phyloP scores from a whole-genome alignment of 1,284 basidiomycete species.

The Butyriboletus appendiculatus region DNA sequence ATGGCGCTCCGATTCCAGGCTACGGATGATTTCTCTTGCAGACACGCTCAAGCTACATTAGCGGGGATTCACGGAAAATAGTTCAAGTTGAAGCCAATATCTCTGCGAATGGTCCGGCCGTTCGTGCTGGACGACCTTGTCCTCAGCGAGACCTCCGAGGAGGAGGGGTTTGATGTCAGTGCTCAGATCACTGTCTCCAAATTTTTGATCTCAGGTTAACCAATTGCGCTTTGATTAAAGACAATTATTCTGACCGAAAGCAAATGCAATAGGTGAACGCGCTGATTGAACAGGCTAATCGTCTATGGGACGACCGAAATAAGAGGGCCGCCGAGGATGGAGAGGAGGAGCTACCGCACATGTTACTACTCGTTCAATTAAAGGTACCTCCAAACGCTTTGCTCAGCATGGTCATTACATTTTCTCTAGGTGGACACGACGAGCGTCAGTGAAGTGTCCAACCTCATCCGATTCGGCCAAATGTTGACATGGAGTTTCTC shows the following conservation, averaged over 20 bases:
- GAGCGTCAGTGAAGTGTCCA: conserved; percentile 86
- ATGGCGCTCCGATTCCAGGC: not conserved
- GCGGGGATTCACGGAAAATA: conserved; percentile 85
- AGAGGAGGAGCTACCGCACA: conserved; percentile 61
- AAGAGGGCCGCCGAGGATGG: conserved; percentile 64
- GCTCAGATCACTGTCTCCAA: conserved; percentile 83
- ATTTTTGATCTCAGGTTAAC: conserved; percentile 64
- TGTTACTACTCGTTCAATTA: conserved; percentile 89
- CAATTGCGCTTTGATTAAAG: not conserved
- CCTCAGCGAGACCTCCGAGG: conserved; percentile 74
- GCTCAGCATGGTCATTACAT: not conserved
- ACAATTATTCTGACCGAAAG: not conserved
- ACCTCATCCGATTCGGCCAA: conserved; percentile 97
- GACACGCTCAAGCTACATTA: conserved; percentile 74
- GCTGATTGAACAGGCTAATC: conserved; percentile 77
- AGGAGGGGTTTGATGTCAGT: conserved; percentile 71
- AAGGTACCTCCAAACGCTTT: conserved; percentile 51
- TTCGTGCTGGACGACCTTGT: conserved; percentile 90
- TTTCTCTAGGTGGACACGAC: conserved; percentile 81
- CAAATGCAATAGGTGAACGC: conserved; percentile 61
- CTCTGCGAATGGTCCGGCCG: conserved; percentile 89
- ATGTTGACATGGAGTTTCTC: not conserved
- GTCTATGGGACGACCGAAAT: conserved; percentile 81
- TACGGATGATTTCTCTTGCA: conserved; percentile 34
- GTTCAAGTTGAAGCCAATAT: conserved; percentile 84